Conservation (phyloP, 139 green algal genomes). For the Chara braunii region DNA sequence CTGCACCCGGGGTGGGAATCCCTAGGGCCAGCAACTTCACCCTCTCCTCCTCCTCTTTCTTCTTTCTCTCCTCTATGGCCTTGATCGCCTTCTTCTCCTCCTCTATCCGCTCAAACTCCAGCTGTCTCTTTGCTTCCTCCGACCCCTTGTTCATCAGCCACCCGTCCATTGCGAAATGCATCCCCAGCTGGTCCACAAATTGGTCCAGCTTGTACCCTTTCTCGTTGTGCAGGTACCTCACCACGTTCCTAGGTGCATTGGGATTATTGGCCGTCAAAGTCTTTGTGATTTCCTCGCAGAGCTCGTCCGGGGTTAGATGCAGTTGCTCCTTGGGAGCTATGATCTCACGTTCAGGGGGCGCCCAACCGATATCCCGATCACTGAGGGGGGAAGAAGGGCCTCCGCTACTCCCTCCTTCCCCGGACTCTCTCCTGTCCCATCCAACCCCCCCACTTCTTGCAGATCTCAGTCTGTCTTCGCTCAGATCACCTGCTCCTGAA, state of each 20-base stretch:
- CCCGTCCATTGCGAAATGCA: slow-evolving; percentile 68
- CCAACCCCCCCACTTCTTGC: too few relatives aligned
- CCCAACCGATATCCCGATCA: too few relatives aligned
- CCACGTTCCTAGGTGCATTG: slow-evolving; percentile 62
- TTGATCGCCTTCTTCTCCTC: slow-evolving; percentile 40
- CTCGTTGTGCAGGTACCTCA: slow-evolving; percentile 69
- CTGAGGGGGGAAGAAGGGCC: too few relatives aligned
- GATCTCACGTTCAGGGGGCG: too few relatives aligned
- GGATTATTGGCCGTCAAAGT: slow-evolving; percentile 82
- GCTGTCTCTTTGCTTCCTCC: slow-evolving; percentile 67
- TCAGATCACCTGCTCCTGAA: too few relatives aligned
- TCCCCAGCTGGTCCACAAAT: slow-evolving; percentile 67
- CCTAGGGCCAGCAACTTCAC: slow-evolving; percentile 2
- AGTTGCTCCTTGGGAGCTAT: slow-evolving; percentile 29
- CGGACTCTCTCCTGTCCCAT: too few relatives aligned
- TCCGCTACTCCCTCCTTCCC: too few relatives aligned
- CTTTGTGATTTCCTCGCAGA: slow-evolving; percentile 75
- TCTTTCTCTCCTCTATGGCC: too few relatives aligned
- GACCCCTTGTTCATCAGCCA: slow-evolving; percentile 67
- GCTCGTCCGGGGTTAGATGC: slow-evolving; percentile 59
- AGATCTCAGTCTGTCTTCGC: too few relatives aligned
- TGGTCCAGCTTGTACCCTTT: slow-evolving; percentile 61
- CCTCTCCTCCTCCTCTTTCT: neutral
- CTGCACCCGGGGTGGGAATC: neutral
- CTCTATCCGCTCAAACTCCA: slow-evolving; percentile 64